Conservation (phyloP, 2,329 filamentous ascomycete species). For the Pezizomycotina sp. region DNA sequence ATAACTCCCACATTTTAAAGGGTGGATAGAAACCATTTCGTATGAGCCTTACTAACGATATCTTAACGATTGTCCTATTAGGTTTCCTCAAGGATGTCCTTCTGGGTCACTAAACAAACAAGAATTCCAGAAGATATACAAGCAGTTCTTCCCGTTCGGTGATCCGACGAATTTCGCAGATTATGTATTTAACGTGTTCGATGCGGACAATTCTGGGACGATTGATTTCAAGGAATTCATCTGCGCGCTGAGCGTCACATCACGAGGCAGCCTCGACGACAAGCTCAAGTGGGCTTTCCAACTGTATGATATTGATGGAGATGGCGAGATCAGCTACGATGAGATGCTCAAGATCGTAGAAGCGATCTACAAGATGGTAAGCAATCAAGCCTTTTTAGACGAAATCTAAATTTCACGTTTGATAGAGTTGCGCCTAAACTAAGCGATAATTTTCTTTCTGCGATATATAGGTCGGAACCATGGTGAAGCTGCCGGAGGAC, state of each 20-base stretch:
- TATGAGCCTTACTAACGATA: neutral
- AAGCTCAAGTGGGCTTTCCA: constrained; percentile 99
- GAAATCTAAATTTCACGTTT: neutral
- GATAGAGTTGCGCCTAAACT: constrained; percentile 1
- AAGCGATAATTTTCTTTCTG: constrained; percentile 9
- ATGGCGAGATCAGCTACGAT: constrained; percentile 97
- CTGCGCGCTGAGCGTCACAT: constrained; percentile 90
- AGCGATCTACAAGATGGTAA: constrained; percentile 98
- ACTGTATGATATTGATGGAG: constrained; percentile 95
- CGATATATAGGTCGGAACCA: constrained; percentile 67
- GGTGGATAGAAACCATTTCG: neutral
- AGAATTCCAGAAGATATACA: constrained; percentile 99
- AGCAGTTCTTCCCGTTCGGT: constrained; percentile 97
- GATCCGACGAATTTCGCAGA: constrained; percentile 95
- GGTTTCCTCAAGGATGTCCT: constrained; percentile 97
- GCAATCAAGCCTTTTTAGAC: constrained; percentile 17
- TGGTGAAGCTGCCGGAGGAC: constrained; percentile 97
- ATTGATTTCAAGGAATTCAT: constrained; percentile 99
- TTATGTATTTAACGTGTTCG: constrained; percentile 98
- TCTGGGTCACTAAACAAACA: constrained; percentile 93
- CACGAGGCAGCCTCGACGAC: constrained; percentile 96
- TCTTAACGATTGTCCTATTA: too few species aligned
- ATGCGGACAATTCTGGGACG: constrained; percentile 88
- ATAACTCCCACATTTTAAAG: neutral
- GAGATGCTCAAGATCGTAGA: constrained; percentile 98